Evolutionary conservation across 1,284 basidiomycete species (phyloP).

Genomic region (Tilletia setariae): DNA sequence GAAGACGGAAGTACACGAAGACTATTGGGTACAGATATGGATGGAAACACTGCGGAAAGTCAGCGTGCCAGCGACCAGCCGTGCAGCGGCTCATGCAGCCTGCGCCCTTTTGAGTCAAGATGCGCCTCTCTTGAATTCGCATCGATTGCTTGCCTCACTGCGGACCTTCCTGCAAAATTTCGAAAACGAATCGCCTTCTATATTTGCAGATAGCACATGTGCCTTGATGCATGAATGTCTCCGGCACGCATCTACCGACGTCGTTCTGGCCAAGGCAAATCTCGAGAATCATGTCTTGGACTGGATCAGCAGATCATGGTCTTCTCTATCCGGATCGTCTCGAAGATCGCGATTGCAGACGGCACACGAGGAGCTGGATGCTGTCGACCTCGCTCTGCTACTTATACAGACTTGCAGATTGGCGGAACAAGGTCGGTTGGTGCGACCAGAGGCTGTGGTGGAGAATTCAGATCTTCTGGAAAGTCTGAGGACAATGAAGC

Average conservation of each 20-base stretch:
- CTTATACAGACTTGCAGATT: conserved; percentile 20
- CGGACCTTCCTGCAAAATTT: conserved; percentile 73
- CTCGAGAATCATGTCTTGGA: conserved; percentile 76
- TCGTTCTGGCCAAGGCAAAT: conserved; percentile 72
- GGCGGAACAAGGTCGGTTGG: conserved; percentile 24
- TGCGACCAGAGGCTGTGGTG: conserved; percentile 23
- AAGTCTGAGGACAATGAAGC: not conserved
- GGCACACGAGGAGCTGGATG: not conserved
- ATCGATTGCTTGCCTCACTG: conserved; percentile 67
- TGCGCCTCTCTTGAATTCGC: conserved; percentile 59
- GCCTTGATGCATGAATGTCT: conserved; percentile 69
- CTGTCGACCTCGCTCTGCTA: conserved; percentile 24
- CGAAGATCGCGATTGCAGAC: not conserved
- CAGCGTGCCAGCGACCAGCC: conserved; percentile 58
- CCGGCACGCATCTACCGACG: conserved; percentile 69
- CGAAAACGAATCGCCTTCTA: conserved; percentile 78
- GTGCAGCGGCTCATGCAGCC: conserved; percentile 73
- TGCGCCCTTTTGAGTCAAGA: conserved; percentile 59
- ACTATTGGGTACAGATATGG: conserved; percentile 75
- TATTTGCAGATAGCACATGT: conserved; percentile 81
- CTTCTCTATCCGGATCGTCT: conserved; percentile 57
- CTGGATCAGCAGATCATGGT: conserved; percentile 79
- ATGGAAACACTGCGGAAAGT: conserved; percentile 72
- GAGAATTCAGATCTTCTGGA: conserved; percentile 5
- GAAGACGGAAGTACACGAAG: not conserved